These are phyloP conservation scores for Termitomyces bulborhizus DNA, from an alignment of 768 basidiomycete genomes.

Conservation along the genomic window DNA sequence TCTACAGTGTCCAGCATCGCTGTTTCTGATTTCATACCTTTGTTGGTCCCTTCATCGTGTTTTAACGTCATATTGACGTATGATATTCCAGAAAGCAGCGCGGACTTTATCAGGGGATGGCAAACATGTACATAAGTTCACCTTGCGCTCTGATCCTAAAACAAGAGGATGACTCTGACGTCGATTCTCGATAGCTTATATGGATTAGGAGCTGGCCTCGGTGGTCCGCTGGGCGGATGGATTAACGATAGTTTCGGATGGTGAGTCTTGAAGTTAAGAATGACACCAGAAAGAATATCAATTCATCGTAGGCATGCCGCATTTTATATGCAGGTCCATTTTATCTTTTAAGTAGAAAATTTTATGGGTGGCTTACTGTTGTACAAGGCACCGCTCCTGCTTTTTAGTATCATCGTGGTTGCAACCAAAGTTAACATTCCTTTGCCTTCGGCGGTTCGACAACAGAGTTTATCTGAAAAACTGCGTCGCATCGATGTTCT, in stretches of 20 bases:
- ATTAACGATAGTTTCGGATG: slow-evolving; percentile 83
- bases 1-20: slow-evolving; percentile 71
- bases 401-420: slow-evolving; percentile 67
- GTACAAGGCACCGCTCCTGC: slow-evolving; percentile 66
- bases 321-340: slow-evolving; percentile 75
- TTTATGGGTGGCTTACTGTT: neutral
- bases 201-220: slow-evolving; percentile 76
- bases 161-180: neutral
- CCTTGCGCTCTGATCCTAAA: neutral
- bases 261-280: slow-evolving; percentile 35
- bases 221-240: slow-evolving; percentile 81
- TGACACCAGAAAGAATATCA: slow-evolving; percentile 1
- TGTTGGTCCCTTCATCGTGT: slow-evolving; percentile 43
- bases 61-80: slow-evolving; percentile 4
- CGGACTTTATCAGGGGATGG: slow-evolving; percentile 88
- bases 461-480: slow-evolving; percentile 54
- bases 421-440: slow-evolving; percentile 72
- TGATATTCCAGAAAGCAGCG: slow-evolving; percentile 60
- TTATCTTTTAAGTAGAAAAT: neutral
- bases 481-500: slow-evolving; percentile 78
- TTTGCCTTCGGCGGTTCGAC: slow-evolving; percentile 61
- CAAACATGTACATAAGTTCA: slow-evolving; percentile 63
- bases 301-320: slow-evolving; percentile 62
- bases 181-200: slow-evolving; percentile 48
- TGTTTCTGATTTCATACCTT: slow-evolving; percentile 82